Percentiles rank a stretch among this genome's conserved stretches.
These are phyloP conservation scores for Pseudopediastrum boryanum DNA, from an alignment of 139 green algal genomes.

Conservation along the genomic window DNA sequence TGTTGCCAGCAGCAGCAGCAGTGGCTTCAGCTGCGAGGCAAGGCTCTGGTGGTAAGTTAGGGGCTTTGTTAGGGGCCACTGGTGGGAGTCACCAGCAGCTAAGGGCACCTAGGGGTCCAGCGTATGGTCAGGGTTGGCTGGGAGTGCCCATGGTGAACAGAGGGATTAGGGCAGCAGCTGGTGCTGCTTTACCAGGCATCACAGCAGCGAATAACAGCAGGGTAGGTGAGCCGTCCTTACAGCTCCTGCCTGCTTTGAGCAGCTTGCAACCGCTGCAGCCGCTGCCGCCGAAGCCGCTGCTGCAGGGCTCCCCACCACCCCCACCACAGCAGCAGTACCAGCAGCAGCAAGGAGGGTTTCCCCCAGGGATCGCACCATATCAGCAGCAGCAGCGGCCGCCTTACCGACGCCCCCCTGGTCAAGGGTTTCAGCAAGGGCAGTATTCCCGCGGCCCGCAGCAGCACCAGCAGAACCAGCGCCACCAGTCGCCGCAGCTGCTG, in stretches of 20 bases:
- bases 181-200: no score
- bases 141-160: neutral
- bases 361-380: no score
- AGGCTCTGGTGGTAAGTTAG: no score
- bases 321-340: neutral
- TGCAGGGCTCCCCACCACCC: neutral
- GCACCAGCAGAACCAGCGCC: neutral
- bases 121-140: conserved; percentile 27
- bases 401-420: neutral
- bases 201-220: no score
- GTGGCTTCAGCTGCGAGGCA: no score
- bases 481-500: neutral
- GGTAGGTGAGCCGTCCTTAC: neutral
- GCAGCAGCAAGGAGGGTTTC: no score
- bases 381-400: neutral
- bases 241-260: neutral
- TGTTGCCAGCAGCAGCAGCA: conserved; percentile 16
- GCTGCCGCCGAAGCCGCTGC: neutral
- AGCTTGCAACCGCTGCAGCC: neutral
- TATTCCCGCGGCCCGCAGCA: neutral
- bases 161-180: no score
- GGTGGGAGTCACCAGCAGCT: conserved; percentile 22
- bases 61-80: no score
- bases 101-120: neutral
- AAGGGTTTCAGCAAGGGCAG: conserved; percentile 4